Conservation (phyloP, 768 basidiomycete genomes). For the Boletus pseudopeckii region DNA sequence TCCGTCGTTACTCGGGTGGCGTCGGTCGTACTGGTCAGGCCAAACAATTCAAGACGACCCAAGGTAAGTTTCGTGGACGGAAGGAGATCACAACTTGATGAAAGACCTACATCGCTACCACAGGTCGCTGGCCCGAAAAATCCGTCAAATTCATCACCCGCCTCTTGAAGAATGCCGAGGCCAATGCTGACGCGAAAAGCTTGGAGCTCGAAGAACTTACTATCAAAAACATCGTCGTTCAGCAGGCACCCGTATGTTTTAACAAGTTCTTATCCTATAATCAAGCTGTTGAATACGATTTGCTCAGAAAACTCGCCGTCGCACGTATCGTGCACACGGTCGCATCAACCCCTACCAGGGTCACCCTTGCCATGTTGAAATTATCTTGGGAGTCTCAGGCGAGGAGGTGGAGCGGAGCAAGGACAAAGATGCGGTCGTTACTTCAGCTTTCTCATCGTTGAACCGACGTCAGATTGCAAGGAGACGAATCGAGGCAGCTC, state of each 20-base stretch:
- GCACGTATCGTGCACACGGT: slow-evolving; percentile 98
- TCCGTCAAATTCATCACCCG: slow-evolving; percentile 93
- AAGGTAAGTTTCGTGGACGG: slow-evolving; percentile 57
- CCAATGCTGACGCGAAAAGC: slow-evolving; percentile 98
- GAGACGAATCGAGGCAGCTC: slow-evolving; percentile 82
- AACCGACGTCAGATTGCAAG: slow-evolving; percentile 86
- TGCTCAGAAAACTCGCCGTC: slow-evolving; percentile 92
- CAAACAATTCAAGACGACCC: slow-evolving; percentile 94
- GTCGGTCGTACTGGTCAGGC: slow-evolving; percentile 94
- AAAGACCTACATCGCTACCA: background rate
- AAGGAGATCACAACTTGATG: background rate
- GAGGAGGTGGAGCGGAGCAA: slow-evolving; percentile 90
- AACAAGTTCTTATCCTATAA: background rate
- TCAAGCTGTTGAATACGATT: slow-evolving; percentile 3
- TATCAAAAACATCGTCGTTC: slow-evolving; percentile 97
- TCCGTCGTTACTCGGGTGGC: slow-evolving; percentile 93
- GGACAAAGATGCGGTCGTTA: slow-evolving; percentile 61
- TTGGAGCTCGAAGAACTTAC: slow-evolving; percentile 86
- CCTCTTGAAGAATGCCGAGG: slow-evolving; percentile 97
- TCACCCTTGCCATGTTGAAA: slow-evolving; percentile 94
- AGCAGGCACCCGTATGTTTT: slow-evolving; percentile 90
- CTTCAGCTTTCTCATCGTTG: slow-evolving; percentile 55
- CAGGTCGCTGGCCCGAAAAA: slow-evolving; percentile 99
- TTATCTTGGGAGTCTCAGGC: slow-evolving; percentile 78
- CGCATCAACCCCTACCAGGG: slow-evolving; percentile 99